Conservation (phyloP, 129 eudicot species). For the Tagetes patula region DNA sequence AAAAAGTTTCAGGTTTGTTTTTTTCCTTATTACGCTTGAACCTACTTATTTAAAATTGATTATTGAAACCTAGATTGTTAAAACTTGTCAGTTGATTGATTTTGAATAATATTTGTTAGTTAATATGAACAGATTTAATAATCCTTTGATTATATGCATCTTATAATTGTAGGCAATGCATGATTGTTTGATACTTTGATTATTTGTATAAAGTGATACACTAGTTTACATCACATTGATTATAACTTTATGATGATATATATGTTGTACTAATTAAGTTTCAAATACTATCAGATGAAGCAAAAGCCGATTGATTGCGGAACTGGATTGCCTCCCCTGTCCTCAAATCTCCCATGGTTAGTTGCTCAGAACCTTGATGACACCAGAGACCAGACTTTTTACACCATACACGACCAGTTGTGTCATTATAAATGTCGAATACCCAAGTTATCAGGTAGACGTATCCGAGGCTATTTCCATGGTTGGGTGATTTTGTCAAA, state of each 20-base stretch:
- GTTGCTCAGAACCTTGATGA: not conserved
- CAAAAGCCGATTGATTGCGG: not conserved
- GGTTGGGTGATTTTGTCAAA: conserved; percentile 19
- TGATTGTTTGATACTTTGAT: too few relatives aligned
- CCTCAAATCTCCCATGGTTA: not conserved
- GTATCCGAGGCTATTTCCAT: not conserved
- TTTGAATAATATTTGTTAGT: too few relatives aligned
- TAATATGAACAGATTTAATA: too few relatives aligned
- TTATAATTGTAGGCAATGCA: too few relatives aligned
- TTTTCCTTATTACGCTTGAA: too few relatives aligned
- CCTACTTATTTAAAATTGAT: too few relatives aligned
- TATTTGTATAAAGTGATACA: too few relatives aligned
- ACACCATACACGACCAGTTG: not conserved
- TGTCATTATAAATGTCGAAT: not conserved
- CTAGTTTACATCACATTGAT: too few relatives aligned
- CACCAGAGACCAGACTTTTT: not conserved
- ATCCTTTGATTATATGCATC: too few relatives aligned
- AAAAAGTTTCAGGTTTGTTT: too few relatives aligned
- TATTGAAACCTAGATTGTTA: too few relatives aligned
- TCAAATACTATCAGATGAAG: not conserved
- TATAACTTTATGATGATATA: not conserved
- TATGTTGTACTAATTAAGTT: not conserved
- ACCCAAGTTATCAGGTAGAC: not conserved
- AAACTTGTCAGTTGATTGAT: too few relatives aligned
- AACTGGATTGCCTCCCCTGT: not conserved